Evolutionary conservation across 2,329 filamentous ascomycete species (phyloP).

Genomic region (Sporothrix euskadiensis): DNA sequence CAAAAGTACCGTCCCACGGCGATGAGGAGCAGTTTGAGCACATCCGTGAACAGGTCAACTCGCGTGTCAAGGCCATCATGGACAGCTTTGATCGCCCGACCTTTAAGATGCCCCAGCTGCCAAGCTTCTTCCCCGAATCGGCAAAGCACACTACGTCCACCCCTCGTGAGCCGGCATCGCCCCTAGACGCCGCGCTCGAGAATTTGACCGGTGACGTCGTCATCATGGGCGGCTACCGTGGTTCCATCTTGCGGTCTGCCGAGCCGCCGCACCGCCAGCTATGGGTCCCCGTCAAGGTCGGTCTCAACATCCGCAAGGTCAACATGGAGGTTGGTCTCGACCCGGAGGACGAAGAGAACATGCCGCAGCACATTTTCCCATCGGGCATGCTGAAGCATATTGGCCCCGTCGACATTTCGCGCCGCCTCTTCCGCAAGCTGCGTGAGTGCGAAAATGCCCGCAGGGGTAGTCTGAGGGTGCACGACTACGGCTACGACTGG

Average conservation of each 20-base stretch:
- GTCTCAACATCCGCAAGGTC: conserved; percentile 85
- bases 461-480: conserved; percentile 71
- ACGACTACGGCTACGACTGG: conserved; percentile 96
- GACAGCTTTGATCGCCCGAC: conserved; percentile 81
- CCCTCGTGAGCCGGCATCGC: conserved; percentile 24
- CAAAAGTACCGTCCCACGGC: conserved; percentile 77
- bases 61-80: conserved; percentile 82
- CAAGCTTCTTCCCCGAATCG: conserved; percentile 42
- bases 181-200: conserved; percentile 57
- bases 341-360: conserved; percentile 77
- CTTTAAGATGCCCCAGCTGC: conserved; percentile 67
- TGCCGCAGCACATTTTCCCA: conserved; percentile 79
- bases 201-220: conserved; percentile 81
- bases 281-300: conserved; percentile 93
- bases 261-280: conserved; percentile 81
- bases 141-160: not conserved
- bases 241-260: conserved; percentile 83
- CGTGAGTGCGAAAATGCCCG: conserved; percentile 71
- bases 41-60: conserved; percentile 82
- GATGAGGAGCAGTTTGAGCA: conserved; percentile 80
- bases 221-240: conserved; percentile 85
- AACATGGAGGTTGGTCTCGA: conserved; percentile 85
- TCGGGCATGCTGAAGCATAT: conserved; percentile 90
- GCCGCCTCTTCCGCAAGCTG: conserved; percentile 75
- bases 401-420: conserved; percentile 86